Percentiles rank a stretch among this genome's conserved stretches.
These are phyloP conservation scores for Oxyria digyna DNA, from an alignment of 148 eudicot genomes.

Conservation along the genomic window DNA sequence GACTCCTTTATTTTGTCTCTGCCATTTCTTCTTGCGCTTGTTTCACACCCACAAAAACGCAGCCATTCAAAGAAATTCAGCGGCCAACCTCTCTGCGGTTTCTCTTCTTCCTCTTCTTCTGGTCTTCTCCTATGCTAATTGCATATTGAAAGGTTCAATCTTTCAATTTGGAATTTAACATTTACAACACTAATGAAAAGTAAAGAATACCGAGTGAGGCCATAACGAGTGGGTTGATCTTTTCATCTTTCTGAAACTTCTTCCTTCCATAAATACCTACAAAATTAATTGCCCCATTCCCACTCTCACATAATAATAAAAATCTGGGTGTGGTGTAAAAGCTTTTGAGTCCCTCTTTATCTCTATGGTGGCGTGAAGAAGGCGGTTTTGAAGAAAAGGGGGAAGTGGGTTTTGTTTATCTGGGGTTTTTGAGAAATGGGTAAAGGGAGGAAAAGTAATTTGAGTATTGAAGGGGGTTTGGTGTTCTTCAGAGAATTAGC, in stretches of 20 bases:
- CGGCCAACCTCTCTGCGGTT: neutral
- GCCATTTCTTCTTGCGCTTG: neutral
- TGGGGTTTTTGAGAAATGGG: slow-evolving; percentile 20
- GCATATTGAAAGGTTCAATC: neutral
- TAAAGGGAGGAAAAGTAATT: slow-evolving; percentile 20
- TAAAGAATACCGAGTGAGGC: neutral
- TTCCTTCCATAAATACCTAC: neutral
- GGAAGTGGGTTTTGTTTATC: neutral
- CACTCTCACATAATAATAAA: neutral
- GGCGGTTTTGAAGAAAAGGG: neutral
- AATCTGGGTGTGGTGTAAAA: neutral
- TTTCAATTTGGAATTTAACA: too few species aligned
- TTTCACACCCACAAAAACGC: slow-evolving; percentile 7
- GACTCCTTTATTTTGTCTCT: slow-evolving; percentile 1
- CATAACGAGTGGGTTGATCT: slow-evolving; percentile 3
- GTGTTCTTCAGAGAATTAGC: slow-evolving; percentile 36
- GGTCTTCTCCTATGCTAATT: neutral
- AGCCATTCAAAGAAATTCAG: slow-evolving; percentile 1
- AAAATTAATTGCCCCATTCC: neutral
- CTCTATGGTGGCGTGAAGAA: slow-evolving; percentile 5
- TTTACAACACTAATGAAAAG: neutral
- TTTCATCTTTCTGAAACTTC: neutral
- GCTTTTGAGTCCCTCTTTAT: neutral
- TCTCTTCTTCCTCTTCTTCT: neutral
- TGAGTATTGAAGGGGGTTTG: slow-evolving; percentile 20